Evolutionary conservation across 768 basidiomycete species (phyloP), one percentile per base, ranked within the genome.

Genomic region (Vishniacozyma victoriae): DNA sequence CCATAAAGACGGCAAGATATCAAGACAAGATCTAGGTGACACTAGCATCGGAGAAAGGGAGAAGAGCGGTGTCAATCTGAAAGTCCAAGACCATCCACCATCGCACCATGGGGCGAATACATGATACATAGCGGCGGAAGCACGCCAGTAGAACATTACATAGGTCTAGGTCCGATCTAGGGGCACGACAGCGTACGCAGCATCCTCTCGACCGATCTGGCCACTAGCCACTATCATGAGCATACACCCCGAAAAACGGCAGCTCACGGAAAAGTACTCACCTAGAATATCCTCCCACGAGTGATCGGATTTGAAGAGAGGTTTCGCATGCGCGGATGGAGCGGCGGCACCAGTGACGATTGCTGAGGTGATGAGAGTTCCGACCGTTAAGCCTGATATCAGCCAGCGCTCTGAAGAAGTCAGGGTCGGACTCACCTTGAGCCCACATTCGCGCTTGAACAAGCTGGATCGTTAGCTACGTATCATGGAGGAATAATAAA

Each of bases 391-490:
- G 22, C 57, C 60, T 62, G 44, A 19, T 16, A 9, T 33, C 29
- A 33, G 29, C 29, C 29, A 9, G 29, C 9, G 9, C 29, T n/a
- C n/a, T n/a, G n/a, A n/a, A n/a, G n/a, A n/a, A n/a, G n/a, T n/a
- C n/a, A n/a, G n/a, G n/a, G n/a, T n/a, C n/a, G n/a, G n/a, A n/a
- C 48, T 37, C 40, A 60, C 64, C 68, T 59, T 72, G 70, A 25
- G 70, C 70, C 55, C 60, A 69, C 56, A 72, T 62, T 59, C 70
- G 68, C 19, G 70, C 68, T 62, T 72, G 70, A 4, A 72, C 70
- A 48, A 72, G 48, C 68, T 69, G 42, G 20, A 16, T 33, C 29
- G n/a, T 33, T n/a, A 33, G 14, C 19, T 25, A 16, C 33, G 14
- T 38, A n/a, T n/a, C n/a, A n/a, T n/a, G n/a, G n/a, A n/a, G n/a